These are phyloP conservation scores for Ammopiptanthus mongolicus DNA, from an alignment of 306 rosid genomes.

Conservation along the genomic window DNA sequence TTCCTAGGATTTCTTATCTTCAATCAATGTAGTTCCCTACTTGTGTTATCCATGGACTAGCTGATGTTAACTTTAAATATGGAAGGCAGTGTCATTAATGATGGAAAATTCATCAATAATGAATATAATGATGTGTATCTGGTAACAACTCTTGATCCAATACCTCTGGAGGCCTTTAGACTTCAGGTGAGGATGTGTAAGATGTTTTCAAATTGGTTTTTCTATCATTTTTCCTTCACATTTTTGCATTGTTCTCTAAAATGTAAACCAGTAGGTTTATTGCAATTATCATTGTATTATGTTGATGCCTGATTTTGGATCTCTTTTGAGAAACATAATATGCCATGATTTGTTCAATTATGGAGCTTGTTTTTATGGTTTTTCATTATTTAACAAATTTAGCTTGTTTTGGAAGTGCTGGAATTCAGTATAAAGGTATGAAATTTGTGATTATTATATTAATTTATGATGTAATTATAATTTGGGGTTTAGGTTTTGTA, in stretches of 20 bases:
- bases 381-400: neutral
- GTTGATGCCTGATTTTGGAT: neutral
- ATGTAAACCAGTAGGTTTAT: neutral
- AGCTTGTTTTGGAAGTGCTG: neutral
- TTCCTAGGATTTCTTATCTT: neutral
- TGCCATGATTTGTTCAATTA: neutral
- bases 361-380: neutral
- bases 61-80: conserved; percentile 26
- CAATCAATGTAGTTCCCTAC: neutral
- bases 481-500: neutral
- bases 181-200: conserved; percentile 69
- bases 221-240: neutral
- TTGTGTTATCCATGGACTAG: conserved; percentile 17
- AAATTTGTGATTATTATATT: neutral
- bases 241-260: neutral
- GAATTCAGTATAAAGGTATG: neutral
- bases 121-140: conserved; percentile 85
- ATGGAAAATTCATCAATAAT: conserved; percentile 72
- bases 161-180: conserved; percentile 85
- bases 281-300: neutral
- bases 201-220: conserved; percentile 2
- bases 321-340: neutral
- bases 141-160: conserved; percentile 80
- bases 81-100: conserved; percentile 66
- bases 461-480: neutral